Evolutionary conservation across 495 filamentous ascomycete species (phyloP).

Genomic region (Elasticomyces elasticus): DNA sequence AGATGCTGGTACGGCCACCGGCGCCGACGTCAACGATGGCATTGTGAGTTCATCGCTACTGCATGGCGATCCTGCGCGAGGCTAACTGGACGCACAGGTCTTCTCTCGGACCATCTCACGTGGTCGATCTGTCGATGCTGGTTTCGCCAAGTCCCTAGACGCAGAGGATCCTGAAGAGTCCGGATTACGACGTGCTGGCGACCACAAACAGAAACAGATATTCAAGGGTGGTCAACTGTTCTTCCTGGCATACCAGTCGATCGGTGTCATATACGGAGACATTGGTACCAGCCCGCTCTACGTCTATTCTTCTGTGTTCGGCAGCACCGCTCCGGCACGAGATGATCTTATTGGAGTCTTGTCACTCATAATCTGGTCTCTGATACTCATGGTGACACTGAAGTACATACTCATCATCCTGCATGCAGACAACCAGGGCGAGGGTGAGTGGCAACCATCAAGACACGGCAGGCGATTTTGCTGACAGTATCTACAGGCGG

Average conservation of each 20-base stretch:
- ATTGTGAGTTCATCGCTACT: conserved; percentile 9
- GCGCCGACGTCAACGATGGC: conserved; percentile 11
- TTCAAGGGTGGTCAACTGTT: conserved; percentile 19
- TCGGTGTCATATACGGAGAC: conserved; percentile 25
- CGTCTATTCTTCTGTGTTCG: conserved; percentile 19
- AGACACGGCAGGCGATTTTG: not conserved
- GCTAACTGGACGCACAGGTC: not conserved
- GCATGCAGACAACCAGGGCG: conserved; percentile 63
- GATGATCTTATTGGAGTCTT: conserved; percentile 58
- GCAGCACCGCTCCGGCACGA: conserved; percentile 27
- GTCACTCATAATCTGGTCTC: conserved; percentile 64
- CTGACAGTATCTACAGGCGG: conserved; percentile 39
- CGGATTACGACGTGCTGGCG: conserved; percentile 9
- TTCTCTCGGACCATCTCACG: conserved; percentile 6
- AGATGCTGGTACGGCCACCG: not conserved
- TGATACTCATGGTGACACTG: conserved; percentile 62
- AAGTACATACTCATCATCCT: conserved; percentile 66
- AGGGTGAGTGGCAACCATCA: no score
- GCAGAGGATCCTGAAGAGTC: conserved; percentile 18
- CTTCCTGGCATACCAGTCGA: conserved; percentile 22
- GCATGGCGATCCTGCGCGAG: not conserved
- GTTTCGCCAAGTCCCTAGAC: conserved; percentile 7
- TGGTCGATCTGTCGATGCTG: no score
- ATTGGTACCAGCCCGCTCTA: conserved; percentile 24
- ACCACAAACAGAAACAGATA: conserved; percentile 19